Evolutionary conservation across 257 asterid species (phyloP).

Genomic region (Knoxia roxburghii): DNA sequence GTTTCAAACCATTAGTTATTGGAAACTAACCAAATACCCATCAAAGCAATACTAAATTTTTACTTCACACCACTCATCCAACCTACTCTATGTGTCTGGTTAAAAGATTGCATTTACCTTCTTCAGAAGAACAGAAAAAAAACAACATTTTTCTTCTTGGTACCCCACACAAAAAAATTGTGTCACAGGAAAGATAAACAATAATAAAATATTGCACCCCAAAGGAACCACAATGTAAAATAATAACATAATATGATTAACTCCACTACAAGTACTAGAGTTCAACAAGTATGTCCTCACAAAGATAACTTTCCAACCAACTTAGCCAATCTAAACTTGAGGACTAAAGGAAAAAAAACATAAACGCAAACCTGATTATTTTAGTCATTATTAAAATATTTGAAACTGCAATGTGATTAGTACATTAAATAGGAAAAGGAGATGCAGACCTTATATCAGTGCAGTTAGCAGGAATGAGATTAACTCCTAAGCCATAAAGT

Average conservation of each 20-base stretch:
- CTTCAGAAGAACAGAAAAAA: too few species aligned
- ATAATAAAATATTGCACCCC: not conserved
- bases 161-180: too few species aligned
- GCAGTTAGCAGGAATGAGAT: conserved; percentile 70
- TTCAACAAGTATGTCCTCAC: not conserved
- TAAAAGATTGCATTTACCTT: not conserved
- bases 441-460: conserved; percentile 59
- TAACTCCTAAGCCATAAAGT: conserved; percentile 49
- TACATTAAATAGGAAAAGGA: conserved; percentile 7
- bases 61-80: not conserved
- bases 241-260: not conserved
- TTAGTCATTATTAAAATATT: not conserved
- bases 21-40: not conserved
- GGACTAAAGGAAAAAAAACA: not conserved
- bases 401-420: not conserved
- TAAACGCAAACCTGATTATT: not conserved
- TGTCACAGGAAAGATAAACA: too few species aligned
- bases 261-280: not conserved
- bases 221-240: not conserved
- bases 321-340: not conserved
- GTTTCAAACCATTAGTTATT: not conserved
- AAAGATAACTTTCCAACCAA: not conserved
- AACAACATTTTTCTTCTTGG: too few species aligned
- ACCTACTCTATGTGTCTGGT: not conserved
- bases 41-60: not conserved